Conservation (phyloP, 139 green algal genomes). For the Zygnema cylindricum region DNA sequence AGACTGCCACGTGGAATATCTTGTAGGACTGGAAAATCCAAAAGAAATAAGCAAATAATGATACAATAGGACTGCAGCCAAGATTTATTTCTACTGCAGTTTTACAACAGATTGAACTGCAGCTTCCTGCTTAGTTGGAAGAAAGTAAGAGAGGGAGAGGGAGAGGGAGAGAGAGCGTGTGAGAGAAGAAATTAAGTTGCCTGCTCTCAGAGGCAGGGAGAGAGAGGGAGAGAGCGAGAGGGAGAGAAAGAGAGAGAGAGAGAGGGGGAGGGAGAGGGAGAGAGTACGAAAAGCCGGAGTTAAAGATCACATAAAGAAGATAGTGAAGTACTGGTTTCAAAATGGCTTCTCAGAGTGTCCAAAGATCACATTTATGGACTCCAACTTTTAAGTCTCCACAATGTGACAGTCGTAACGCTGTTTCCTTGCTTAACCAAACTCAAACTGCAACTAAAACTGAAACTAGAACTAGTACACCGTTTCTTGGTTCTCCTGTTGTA, state of each 20-base stretch:
- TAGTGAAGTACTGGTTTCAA: neutral
- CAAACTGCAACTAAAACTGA: neutral
- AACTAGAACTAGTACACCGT: neutral
- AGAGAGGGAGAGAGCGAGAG: conserved; percentile 11
- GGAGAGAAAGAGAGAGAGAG: conserved; percentile 10
- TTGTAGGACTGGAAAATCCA: neutral
- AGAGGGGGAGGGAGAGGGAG: neutral
- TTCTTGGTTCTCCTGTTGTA: neutral
- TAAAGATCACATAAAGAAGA: neutral
- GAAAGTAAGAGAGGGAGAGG: no score
- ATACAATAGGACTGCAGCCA: neutral
- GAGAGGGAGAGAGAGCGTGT: no score
- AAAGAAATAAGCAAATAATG: neutral
- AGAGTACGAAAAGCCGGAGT: neutral
- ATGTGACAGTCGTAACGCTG: neutral
- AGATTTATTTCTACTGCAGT: neutral
- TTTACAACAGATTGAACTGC: neutral
- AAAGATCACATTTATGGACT: neutral
- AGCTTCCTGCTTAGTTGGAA: neutral
- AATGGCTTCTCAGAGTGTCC: neutral
- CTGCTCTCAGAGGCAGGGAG: neutral
- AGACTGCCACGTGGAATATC: no score
- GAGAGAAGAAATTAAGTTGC: neutral
- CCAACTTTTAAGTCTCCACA: neutral
- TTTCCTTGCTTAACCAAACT: neutral